Evolutionary conservation across 2,329 filamentous ascomycete species (phyloP), one percentile per base, ranked within the genome.

Genomic region (Hypoxylon sp.): DNA sequence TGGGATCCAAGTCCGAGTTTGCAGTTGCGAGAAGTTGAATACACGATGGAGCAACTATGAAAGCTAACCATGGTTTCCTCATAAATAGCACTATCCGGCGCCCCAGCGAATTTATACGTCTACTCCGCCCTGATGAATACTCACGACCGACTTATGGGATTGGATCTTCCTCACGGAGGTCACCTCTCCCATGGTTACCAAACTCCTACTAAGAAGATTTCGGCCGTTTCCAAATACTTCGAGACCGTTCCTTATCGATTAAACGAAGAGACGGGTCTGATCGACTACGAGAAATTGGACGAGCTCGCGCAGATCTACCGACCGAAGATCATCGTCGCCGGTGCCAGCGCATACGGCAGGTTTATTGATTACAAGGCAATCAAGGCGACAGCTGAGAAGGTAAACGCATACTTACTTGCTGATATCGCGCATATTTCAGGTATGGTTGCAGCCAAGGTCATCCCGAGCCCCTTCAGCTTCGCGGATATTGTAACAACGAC

Each of bases 371-470:
- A 99, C 80, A 88, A 90, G 73, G 89, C 91, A 71, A 95, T 99
- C 87, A 92, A 92, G 69, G 87, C 93, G 71, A 95, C 97, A 68
- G 91, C 91, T 71, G 91, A 97, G 79, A 96, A 97, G 81, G 87
- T 93, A 59, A 93, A 93, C 72, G 93, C 93, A 74, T 99, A 98
- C 80, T 86, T 99, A 60, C 83, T 99, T 65, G 92, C 93, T 72
- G 95, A 99, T 76, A 97, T 99, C 89, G 95, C 95, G 55, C 95
- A 99, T 76, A 96, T 99, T 71, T 98, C 94, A 8, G 95, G 95
- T 69, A 84, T 99, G 67, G 89, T 99, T 53, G 94, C 95, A 44
- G 94, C 93, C 71, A 93, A 93, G 74, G 94, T 97, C 57, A 88
- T 97, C 69, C 93, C 93, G 44, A 91, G 91, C 64, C 95, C 95